Base-by-base conservation (phyloP, 768 basidiomycete species). In the Auricularia sp. region DNA sequence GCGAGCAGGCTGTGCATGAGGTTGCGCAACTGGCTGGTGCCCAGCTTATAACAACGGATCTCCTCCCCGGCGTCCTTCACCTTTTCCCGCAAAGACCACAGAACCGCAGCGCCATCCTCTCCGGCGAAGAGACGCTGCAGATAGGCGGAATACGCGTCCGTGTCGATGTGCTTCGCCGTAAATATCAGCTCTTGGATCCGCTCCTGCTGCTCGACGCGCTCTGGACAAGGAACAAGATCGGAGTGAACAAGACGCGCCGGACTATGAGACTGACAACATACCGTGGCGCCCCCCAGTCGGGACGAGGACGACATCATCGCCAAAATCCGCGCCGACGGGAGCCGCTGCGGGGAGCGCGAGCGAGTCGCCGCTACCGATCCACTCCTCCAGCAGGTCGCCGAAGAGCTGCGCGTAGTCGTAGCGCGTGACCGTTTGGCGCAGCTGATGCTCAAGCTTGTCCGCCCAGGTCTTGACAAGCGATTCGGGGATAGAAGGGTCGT, bases 351-450 rank as follows among this genome's bases (percentile, higher is more conserved):
- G 42, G 36, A 62, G 47, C 1, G 62, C 47, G 39, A 72, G 72
- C 0, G 77, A 77, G 68, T 80, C 78, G 1, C 77, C 78, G 47
- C 78, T 79, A 2, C 74, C 70, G 23, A 79, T 65, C 79, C 79
- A 80, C 64, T 81, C 79, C 54, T 78, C 77, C 65, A 79, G 75
- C 12, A 81, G 72, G 34, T 67, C 76, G 1, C 78, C 78, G 33
- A 79, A 81, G 6, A 79, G 71, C 59, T 72, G 76, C 4, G 78
- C 79, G 34, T 74, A 74, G 34, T 79, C 77, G 56, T 79, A 78
- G 7, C 75, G 72, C 67, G 72, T 73, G 36, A 68, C 64, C n/a
- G 72, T 74, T 60, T 78, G 77, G 3, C 65, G 69, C 44, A 80
- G 76, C 65, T 79, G 77, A 0, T 73, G 71, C 66, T 80, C 77